Base-by-base conservation (phyloP, 2,329 filamentous ascomycete species). In the Aspergillus piperis region DNA sequence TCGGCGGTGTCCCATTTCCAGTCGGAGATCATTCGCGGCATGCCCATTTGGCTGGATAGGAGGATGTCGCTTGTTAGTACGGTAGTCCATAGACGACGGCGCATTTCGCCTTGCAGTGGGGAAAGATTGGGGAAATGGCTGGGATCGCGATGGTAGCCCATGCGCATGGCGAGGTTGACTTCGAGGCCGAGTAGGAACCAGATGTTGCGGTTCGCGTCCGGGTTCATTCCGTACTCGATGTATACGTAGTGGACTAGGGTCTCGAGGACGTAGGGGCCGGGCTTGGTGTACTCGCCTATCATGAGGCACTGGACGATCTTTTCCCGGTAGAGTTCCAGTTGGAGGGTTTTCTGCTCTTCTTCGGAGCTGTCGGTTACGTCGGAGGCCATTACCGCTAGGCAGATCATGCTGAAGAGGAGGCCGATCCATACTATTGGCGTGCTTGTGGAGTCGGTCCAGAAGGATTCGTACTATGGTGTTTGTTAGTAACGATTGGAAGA, bases 11-110 rank as follows among this genome's bases (percentile, higher is more conserved):
- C 87, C 50, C 80, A 83, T 58, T 87, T 83, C 60, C 85, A 82
- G 21, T 81, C 79, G 50, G 83, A 77, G 50, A 88, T 79, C 80
- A 86, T 84, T 61, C 81, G 82, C 2, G 87, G 87, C 39, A 89
- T 75, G 1, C 87, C 87, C 66, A 88, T 80, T 66, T 88, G 85
- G 68, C 86, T 87, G 0, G 84, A 82, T 1, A 85, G 80, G 10
- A 88, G 74, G 2, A 85, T 71, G 65, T 89, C 87, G 50, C 87
- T 77, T 70, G 87, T 83, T 2, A 72, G 62, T 3, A 76, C 64
- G 21, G 71, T 71, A 6, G 73, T 70, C 77, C 78, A 80, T 2
- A 75, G 58, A 7, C 77, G 72, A 23, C 77, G 69, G 25, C 78
- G 68, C 70, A 80, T 84, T 70, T 87, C 85, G 15, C 81, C 84